These are phyloP conservation scores for Linnemannia schmuckeri DNA, from an alignment of 192 early-diverging fungal genomes.

Conservation along the genomic window DNA sequence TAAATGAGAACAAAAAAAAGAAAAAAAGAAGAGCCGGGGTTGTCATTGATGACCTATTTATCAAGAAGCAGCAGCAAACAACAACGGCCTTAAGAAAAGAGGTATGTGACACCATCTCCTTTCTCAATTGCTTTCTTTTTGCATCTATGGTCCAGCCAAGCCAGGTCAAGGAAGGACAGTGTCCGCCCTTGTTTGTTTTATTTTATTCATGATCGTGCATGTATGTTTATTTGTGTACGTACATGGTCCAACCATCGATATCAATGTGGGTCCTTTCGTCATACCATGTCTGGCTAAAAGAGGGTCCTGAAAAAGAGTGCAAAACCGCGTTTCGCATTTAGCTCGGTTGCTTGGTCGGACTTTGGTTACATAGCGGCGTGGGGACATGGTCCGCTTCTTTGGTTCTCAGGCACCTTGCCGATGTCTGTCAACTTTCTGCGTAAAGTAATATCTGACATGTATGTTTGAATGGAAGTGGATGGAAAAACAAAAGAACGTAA, in stretches of 20 bases:
- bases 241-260: not conserved
- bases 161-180: too few relatives aligned
- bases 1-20: not conserved
- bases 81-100: too few relatives aligned
- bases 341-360: not conserved
- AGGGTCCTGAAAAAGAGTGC: not conserved
- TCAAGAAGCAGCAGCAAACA: too few relatives aligned
- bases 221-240: not conserved
- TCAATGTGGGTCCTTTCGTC: not conserved
- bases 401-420: not conserved
- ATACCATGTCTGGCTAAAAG: not conserved
- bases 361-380: too few relatives aligned
- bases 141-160: too few relatives aligned
- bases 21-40: not conserved
- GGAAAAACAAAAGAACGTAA: not conserved
- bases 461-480: not conserved
- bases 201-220: too few relatives aligned
- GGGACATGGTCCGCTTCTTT: conserved; percentile 3
- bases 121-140: too few relatives aligned
- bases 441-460: not conserved
- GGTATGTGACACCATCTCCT: too few relatives aligned
- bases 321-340: not conserved
- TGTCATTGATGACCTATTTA: too few relatives aligned
- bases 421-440: not conserved
- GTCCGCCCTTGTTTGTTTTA: too few relatives aligned